These are phyloP conservation scores for Tarenaya hassleriana DNA, from an alignment of 345 rosid genomes.

Conservation along the genomic window DNA sequence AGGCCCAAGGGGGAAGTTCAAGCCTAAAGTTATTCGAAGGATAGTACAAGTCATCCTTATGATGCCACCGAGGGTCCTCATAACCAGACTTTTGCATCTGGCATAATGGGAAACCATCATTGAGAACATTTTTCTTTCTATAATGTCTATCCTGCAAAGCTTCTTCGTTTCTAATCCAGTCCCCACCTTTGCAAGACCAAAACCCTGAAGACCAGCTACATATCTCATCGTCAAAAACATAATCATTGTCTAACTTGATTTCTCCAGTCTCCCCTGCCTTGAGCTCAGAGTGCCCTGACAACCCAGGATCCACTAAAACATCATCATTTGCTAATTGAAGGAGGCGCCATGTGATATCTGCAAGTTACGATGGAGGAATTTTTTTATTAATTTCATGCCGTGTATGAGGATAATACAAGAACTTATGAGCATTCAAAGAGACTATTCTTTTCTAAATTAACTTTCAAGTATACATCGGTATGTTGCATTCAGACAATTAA, in stretches of 20 bases:
- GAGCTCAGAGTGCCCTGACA: constrained; percentile 30
- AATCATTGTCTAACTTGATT: constrained; percentile 36
- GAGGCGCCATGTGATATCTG: constrained; percentile 48
- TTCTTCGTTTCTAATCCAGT: constrained; percentile 94
- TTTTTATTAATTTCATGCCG: constrained; percentile 20
- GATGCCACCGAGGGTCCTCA: constrained; percentile 91
- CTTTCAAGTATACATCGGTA: constrained; percentile 16
- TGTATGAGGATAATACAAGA: constrained; percentile 18
- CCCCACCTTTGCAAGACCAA: constrained; percentile 98
- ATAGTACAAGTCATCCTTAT: constrained; percentile 73
- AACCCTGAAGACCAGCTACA: constrained; percentile 67
- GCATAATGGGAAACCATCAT: constrained; percentile 94
- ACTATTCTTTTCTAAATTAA: constrained; percentile 9
- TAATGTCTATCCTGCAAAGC: constrained; percentile 48
- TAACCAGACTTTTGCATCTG: constrained; percentile 81
- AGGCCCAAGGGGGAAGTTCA: constrained; percentile 95
- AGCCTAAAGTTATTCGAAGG: constrained; percentile 74
- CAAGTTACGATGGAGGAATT: constrained; percentile 17
- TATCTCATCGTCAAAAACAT: constrained; percentile 37
- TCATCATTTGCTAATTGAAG: constrained; percentile 26
- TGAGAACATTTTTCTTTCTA: constrained; percentile 71
- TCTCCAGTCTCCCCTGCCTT: constrained; percentile 36
- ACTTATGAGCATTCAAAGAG: constrained; percentile 17
- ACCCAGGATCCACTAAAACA: constrained; percentile 35
- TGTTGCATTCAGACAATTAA: constrained; percentile 12